Evolutionary conservation across 345 rosid genomes (phyloP), one percentile per base, ranked within the genome.

Genomic region (Corymbia maculata): DNA sequence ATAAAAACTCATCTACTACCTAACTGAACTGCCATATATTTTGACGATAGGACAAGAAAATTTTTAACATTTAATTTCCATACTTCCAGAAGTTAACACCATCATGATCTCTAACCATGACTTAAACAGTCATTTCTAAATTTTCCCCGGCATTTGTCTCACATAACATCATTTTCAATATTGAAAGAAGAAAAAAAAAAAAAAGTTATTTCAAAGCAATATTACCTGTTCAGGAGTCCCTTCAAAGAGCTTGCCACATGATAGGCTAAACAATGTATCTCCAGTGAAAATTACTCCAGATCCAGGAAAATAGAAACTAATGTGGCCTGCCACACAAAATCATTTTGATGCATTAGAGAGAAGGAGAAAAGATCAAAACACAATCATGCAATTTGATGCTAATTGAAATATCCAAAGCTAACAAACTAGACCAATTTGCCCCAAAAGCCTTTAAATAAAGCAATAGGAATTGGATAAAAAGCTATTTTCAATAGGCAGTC

Each of bases 191-290:
- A 87, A 61, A 79, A 57, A 16, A 51, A 28, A 85, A 32, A 32
- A 28, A 53, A 49, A 70, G 5, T 52, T 28, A 90, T 68, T 42
- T 30, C 84, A 22, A 88, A 22, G 17, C 61, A 88, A 51, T 82
- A 79, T 59, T 87, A 98, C 99, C 99, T 98, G 94, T 90, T 93
- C 95, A 24, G 97, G 98, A 50, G 94, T 94, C 90, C 99, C 99
- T 92, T 98, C 99, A 85, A 96, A 94, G 89, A 97, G 95, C 92
- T 93, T 97, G 91, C 99, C 99, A 90, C 99, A 98, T 4, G 99
- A 96, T 93, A 98, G 94, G 96, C 99, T 98, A 91, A 96, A 95
- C 91, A 98, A 91, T 50, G 98, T 93, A 92, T 98, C 98, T 90
- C 99, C 99, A 11, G 98, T 94, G 91, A 97, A 98, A 89, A 98